Percentiles rank a stretch among this genome's conserved stretches.
Conservation (phyloP, 768 basidiomycete species). For the Coprinopsis strossmayeri region DNA sequence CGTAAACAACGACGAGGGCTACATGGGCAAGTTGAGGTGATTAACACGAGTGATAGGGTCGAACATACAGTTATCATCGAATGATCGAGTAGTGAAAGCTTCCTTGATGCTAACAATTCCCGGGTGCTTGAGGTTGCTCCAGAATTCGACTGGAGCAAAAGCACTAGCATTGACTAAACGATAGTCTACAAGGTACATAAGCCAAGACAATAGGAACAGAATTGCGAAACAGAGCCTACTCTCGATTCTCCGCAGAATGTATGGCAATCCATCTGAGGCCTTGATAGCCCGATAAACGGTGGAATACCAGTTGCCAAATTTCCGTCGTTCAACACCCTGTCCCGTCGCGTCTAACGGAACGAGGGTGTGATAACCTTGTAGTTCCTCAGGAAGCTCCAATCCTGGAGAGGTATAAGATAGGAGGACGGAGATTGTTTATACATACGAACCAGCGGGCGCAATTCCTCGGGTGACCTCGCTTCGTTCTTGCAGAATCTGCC, state of each 20-base stretch:
- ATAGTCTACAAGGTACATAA: conserved; percentile 50
- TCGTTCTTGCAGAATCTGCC: conserved; percentile 37
- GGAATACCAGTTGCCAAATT: conserved; percentile 80
- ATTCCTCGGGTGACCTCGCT: conserved; percentile 65
- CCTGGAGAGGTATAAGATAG: conserved; percentile 30
- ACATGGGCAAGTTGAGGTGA: conserved; percentile 2
- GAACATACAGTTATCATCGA: conserved; percentile 82
- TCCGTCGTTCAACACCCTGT: conserved; percentile 51
- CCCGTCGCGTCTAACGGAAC: conserved; percentile 62
- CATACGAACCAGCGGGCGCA: conserved; percentile 27
- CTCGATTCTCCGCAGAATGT: conserved; percentile 80
- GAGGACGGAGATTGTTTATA: neutral
- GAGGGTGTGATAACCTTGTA: conserved; percentile 88
- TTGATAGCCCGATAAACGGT: conserved; percentile 80
- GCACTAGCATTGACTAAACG: conserved; percentile 77
- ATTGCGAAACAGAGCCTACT: conserved; percentile 41
- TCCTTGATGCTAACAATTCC: conserved; percentile 78
- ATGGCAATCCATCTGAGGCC: conserved; percentile 68
- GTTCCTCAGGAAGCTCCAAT: conserved; percentile 70
- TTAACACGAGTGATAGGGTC: neutral
- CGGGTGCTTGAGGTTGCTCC: conserved; percentile 82
- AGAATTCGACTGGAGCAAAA: conserved; percentile 76
- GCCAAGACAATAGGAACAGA: neutral
- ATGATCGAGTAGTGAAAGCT: conserved; percentile 92
- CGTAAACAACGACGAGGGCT: conserved; percentile 91